Evolutionary conservation across 1,284 basidiomycete genomes (phyloP), one percentile per base, ranked within the genome.

Genomic region (Puccinia horiana): DNA sequence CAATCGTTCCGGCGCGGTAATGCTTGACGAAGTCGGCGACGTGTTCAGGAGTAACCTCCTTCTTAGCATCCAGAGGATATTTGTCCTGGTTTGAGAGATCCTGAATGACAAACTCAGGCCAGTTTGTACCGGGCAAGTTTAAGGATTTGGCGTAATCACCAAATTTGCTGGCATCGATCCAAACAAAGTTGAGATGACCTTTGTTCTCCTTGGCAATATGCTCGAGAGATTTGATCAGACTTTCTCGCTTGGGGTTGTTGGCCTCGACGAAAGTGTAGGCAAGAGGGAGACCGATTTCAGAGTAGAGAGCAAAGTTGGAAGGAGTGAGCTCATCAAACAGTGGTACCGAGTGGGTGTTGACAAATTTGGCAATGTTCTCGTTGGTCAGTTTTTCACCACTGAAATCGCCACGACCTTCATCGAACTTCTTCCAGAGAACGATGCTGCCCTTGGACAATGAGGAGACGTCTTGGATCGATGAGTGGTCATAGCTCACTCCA

Each of bases 131-230:
- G 86, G 94, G 92, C 83, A 99, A 90, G 90, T 97, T 98, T 84
- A 99, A 91, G 14, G 93, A 93, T 88, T 95, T 96, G 85, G 93
- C 97, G 89, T 99, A 97, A 86, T 98, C 95, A 86, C 91, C 92
- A 86, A 96, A 99, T 88, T 95, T 95, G 89, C 92, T 89, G 32
- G 94, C 95, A 87, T 99, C 97, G 85, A 99, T 99, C 92, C 92
- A 97, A 84, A 99, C 96, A 88, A 99, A 96, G 92, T 97, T 98
- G 87, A 98, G 86, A 88, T 94, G 92, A 86, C 92, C 91, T 88
- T 94, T 95, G 90, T 91, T 90, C 86, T 91, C 91, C 83, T 91
- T 89, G 40, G 96, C 96, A 81, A 96, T 87, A 1, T 93, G 91
- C 85, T 90, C 91, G 85, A 98, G 87, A 79, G 90, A 88, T 65